Base-by-base conservation (phyloP, 2,329 filamentous ascomycete genomes). In the Proliferodiscus dingleyae region DNA sequence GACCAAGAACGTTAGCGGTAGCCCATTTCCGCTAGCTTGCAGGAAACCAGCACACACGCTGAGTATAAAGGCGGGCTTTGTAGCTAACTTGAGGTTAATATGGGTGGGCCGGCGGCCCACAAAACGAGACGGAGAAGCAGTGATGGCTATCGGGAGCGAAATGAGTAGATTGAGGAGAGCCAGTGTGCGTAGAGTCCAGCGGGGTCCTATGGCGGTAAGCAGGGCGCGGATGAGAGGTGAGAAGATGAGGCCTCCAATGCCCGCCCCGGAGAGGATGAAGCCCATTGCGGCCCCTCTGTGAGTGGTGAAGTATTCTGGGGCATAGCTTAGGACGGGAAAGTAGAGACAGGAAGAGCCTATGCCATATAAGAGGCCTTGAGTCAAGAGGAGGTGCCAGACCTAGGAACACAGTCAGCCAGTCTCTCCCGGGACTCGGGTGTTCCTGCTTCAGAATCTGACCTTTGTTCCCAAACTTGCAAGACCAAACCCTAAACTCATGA, bases 231-330 rank as follows among this genome's bases (percentile, higher is more conserved):
- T 61, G 16, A 65, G 53, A 4, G 69, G 67, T 0, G 68, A 67
- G 45, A 71, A 63, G 0, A 69, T 54, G 5, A 72, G 62, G 26
- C 70, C 70, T 18, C 70, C 71, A 4, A 64, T 52, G 8, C 70
- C 69, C 28, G 68, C 66, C 15, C 70, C 71, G 0, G 66, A 65
- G 15, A 71, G 55, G 18, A 71, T 68, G 40, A 73, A 64, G 0
- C 69, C 70, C 63, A 73, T 68, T 2, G 71, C 70, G 4, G 66
- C 67, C 2, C 71, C 72, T 5, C 70, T 66, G 47, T 71, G 68
- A n/a, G 61, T 64, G 26, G 63, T 66, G 49, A 75, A 75, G 51
- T 73, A 76, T 54, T 75, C 72, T 1, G 72, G 71, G 8, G 71
- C 68, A 3, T 71, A 68, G 11, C 65, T 66, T 3, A 73, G 56